These are phyloP conservation scores for Cunninghamia lanceolata DNA, from an alignment of 75 land plant species.

Conservation along the genomic window DNA sequence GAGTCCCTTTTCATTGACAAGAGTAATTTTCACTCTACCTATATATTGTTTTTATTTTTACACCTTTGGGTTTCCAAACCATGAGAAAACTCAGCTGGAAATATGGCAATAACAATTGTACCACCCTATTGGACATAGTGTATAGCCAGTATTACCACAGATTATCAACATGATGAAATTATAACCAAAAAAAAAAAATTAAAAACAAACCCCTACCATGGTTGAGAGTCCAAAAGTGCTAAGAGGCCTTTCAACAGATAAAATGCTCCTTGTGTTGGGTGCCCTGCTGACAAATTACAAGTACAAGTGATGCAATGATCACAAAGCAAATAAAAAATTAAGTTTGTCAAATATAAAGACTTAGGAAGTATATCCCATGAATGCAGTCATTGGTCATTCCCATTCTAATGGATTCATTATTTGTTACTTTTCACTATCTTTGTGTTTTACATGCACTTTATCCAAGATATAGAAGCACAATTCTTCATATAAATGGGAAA, in stretches of 20 bases:
- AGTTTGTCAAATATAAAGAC: background rate
- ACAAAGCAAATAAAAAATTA: background rate
- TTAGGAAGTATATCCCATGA: background rate
- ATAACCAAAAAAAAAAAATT: background rate
- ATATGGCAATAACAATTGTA: background rate
- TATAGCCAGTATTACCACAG: background rate
- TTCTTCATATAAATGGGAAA: background rate
- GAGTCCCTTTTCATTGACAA: background rate
- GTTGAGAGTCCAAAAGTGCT: constrained; percentile 18
- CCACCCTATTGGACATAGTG: background rate
- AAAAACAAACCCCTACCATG: constrained; percentile 14
- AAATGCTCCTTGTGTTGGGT: constrained; percentile 27
- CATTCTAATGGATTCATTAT: background rate
- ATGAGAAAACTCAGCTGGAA: background rate
- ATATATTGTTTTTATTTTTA: background rate
- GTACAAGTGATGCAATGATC: background rate
- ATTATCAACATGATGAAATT: background rate
- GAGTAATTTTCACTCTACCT: background rate
- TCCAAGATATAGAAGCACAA: background rate
- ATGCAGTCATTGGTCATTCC: background rate
- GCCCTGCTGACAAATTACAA: constrained; percentile 16
- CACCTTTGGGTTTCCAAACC: background rate
- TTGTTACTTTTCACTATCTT: background rate
- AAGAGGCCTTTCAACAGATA: constrained; percentile 25
- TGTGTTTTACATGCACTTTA: background rate